These are phyloP conservation scores for Neoascochyta sp. DNA, from an alignment of 2,329 filamentous ascomycete genomes.

Conservation along the genomic window DNA sequence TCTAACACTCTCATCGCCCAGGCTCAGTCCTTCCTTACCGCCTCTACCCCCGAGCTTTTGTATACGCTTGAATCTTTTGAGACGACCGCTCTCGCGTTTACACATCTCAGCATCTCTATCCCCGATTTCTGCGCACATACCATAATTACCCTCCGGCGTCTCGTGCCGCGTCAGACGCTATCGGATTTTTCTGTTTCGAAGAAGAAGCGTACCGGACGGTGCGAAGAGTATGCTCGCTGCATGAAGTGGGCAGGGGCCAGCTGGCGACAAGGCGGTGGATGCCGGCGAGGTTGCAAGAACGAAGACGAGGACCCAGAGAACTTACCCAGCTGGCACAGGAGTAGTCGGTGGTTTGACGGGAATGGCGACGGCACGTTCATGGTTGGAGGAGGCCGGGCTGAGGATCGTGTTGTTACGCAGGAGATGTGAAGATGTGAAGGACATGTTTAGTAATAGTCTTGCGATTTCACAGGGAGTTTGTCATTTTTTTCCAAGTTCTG, in stretches of 20 bases:
- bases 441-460: no score
- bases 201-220: slow-evolving; percentile 16
- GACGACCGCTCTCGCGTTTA: slow-evolving; percentile 28
- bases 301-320: slow-evolving; percentile 33
- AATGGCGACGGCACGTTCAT: slow-evolving; percentile 27
- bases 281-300: slow-evolving; percentile 29
- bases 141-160: slow-evolving; percentile 27
- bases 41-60: slow-evolving; percentile 20
- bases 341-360: slow-evolving; percentile 30
- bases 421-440: slow-evolving; percentile 4
- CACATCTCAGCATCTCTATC: slow-evolving; percentile 21
- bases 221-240: slow-evolving; percentile 33
- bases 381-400: slow-evolving; percentile 24
- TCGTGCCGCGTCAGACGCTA: slow-evolving; percentile 23
- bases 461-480: no score
- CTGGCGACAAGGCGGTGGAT: slow-evolving; percentile 31
- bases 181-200: slow-evolving; percentile 20
- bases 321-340: slow-evolving; percentile 35
- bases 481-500: no score
- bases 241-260: slow-evolving; percentile 32
- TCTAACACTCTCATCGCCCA: slow-evolving; percentile 7
- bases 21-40: slow-evolving; percentile 18
- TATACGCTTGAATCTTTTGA: slow-evolving; percentile 34
- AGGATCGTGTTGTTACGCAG: slow-evolving; percentile 9
- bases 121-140: slow-evolving; percentile 32